Evolutionary conservation across 129 eudicot species (phyloP).

Genomic region (Artemisia annua): DNA sequence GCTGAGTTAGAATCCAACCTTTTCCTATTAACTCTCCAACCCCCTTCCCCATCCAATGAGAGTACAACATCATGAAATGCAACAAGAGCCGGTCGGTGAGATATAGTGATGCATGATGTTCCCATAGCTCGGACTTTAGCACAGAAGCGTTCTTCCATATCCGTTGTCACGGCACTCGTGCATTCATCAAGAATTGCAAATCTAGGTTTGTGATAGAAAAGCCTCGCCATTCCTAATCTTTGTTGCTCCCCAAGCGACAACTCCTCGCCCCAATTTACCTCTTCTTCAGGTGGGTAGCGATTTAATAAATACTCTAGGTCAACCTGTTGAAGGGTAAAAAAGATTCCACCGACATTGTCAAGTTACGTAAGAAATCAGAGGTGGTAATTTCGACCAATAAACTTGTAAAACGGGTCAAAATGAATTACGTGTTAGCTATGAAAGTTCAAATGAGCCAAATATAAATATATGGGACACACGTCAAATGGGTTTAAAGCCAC

Average conservation of each 20-base stretch:
- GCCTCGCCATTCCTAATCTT: slow-evolving; percentile 98
- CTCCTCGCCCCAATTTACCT: slow-evolving; percentile 99
- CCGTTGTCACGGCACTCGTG: slow-evolving; percentile 99
- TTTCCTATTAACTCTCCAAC: slow-evolving; percentile 86
- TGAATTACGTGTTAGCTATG: background rate
- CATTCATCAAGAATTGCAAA: slow-evolving; percentile 99
- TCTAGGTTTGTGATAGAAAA: slow-evolving; percentile 96
- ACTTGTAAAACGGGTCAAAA: background rate
- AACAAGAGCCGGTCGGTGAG: slow-evolving; percentile 98
- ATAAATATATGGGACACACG: background rate
- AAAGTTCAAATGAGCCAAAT: background rate
- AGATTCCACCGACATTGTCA: background rate
- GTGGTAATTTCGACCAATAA: background rate
- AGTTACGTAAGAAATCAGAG: background rate
- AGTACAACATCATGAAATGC: slow-evolving; percentile 96
- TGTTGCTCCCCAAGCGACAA: slow-evolving; percentile 96
- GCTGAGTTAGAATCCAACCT: slow-evolving; percentile 42
- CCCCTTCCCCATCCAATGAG: slow-evolving; percentile 99
- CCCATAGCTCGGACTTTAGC: slow-evolving; percentile 98
- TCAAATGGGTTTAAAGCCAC: background rate
- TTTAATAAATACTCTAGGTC: slow-evolving; percentile 95
- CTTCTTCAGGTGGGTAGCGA: slow-evolving; percentile 92
- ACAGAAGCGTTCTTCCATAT: slow-evolving; percentile 99
- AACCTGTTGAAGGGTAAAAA: slow-evolving; percentile 47
- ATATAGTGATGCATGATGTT: slow-evolving; percentile 96